A percentile compares a stretch with the other conserved stretches of the same genome.
These are phyloP conservation scores for Elsinoe australis DNA, from an alignment of 2,329 filamentous ascomycete species.

Conservation along the genomic window DNA sequence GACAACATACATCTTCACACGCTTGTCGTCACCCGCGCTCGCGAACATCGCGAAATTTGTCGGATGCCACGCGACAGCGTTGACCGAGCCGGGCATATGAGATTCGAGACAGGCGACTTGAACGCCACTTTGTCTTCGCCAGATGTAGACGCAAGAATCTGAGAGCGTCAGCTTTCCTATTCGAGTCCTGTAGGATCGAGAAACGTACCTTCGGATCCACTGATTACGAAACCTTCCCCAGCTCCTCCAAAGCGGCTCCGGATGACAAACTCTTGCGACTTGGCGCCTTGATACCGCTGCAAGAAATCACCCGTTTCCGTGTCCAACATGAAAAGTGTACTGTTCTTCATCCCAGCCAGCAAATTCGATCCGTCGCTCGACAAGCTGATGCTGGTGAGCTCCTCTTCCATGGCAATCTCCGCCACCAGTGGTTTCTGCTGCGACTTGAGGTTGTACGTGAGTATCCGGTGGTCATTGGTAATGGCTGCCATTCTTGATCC, in stretches of 20 bases:
- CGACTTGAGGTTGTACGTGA: constrained; percentile 74
- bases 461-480: constrained; percentile 60
- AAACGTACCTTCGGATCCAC: constrained; percentile 72
- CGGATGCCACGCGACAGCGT: constrained; percentile 85
- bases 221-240: constrained; percentile 82
- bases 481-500: constrained; percentile 73
- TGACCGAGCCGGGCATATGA: constrained; percentile 69
- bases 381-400: constrained; percentile 71
- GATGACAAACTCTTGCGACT: constrained; percentile 70
- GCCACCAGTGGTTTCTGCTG: constrained; percentile 58
- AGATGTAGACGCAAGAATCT: constrained; percentile 72
- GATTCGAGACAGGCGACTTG: constrained; percentile 69
- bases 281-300: constrained; percentile 69
- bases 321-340: constrained; percentile 71
- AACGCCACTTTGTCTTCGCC: constrained; percentile 76
- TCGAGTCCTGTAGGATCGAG: not conserved
- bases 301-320: constrained; percentile 59
- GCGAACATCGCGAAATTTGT: constrained; percentile 75
- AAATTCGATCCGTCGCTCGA: constrained; percentile 73
- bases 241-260: constrained; percentile 80
- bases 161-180: constrained; percentile 22
- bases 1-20: constrained; percentile 68
- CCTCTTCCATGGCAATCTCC: constrained; percentile 59
- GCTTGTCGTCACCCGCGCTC: constrained; percentile 79
- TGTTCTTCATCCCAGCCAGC: constrained; percentile 72